Evolutionary conservation across 331 rosid genomes (phyloP).

Genomic region (Cydonia oblonga): DNA sequence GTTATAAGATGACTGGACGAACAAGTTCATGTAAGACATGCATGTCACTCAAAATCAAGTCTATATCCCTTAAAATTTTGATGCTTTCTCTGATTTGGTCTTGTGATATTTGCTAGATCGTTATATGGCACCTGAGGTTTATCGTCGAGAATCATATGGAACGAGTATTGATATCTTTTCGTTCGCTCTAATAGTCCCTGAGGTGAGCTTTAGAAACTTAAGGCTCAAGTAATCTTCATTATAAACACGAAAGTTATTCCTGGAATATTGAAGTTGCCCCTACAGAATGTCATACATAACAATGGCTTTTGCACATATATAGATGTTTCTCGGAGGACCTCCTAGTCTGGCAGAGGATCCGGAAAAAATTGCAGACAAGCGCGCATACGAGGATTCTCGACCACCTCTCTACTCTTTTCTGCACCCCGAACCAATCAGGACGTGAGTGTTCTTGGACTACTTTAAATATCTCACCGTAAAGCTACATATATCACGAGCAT

Average conservation of each 20-base stretch:
- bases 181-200: conserved; percentile 16
- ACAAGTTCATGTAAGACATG: conserved; percentile 22
- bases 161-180: conserved; percentile 17
- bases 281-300: not conserved
- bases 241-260: not conserved
- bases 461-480: not conserved
- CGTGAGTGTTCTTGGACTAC: conserved; percentile 6
- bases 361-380: conserved; percentile 17
- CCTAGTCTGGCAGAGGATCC: conserved; percentile 15
- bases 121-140: conserved; percentile 26
- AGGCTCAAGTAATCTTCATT: not conserved
- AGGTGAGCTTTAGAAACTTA: not conserved
- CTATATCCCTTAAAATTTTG: not conserved
- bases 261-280: not conserved
- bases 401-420: conserved; percentile 18
- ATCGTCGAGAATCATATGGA: conserved; percentile 21
- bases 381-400: conserved; percentile 19
- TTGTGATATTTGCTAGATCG: conserved; percentile 2
- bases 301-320: not conserved
- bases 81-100: not conserved
- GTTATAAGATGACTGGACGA: conserved; percentile 24
- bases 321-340: conserved; percentile 26
- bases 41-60: not conserved
- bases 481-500: not conserved
- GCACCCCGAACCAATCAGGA: conserved; percentile 6